These are phyloP conservation scores for Alternaria consortialis DNA, from an alignment of 2,329 filamentous ascomycete genomes.

Conservation along the genomic window DNA sequence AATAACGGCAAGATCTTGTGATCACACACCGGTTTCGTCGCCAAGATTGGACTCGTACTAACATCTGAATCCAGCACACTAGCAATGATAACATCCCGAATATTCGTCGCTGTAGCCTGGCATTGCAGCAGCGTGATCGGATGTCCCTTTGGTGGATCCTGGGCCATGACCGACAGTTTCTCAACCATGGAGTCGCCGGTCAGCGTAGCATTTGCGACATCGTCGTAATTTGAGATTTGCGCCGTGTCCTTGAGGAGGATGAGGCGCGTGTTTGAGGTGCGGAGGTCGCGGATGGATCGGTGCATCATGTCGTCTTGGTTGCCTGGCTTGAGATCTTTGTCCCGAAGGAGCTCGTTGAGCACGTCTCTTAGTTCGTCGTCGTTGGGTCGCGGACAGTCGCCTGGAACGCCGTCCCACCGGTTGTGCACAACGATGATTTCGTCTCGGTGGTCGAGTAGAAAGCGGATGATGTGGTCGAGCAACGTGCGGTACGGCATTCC, in stretches of 20 bases:
- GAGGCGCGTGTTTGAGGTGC: conserved; percentile 36
- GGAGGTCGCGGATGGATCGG: conserved; percentile 35
- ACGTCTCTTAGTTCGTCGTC: conserved; percentile 54
- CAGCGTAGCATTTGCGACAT: conserved; percentile 44
- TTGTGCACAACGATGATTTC: conserved; percentile 62
- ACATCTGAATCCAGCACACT: conserved; percentile 58
- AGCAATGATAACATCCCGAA: conserved; percentile 58
- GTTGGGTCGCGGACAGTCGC: conserved; percentile 56
- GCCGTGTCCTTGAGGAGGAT: conserved; percentile 34
- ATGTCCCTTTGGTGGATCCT: conserved; percentile 29
- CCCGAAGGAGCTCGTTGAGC: conserved; percentile 46
- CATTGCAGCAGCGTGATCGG: conserved; percentile 53
- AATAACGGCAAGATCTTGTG: conserved; percentile 60
- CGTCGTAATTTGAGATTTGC: conserved; percentile 47
- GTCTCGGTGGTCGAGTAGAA: conserved; percentile 53
- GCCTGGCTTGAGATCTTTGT: conserved; percentile 30
- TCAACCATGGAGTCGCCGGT: conserved; percentile 41
- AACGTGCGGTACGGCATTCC: conserved; percentile 60
- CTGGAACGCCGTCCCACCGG: conserved; percentile 61
- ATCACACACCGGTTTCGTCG: conserved; percentile 61
- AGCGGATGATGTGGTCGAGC: conserved; percentile 53
- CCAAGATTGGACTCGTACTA: conserved; percentile 56
- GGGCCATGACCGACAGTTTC: conserved; percentile 33
- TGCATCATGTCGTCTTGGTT: conserved; percentile 40
- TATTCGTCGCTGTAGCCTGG: conserved; percentile 62